Conservation (phyloP, 2,329 filamentous ascomycete species). For the Pestalotiopsis sp. region DNA sequence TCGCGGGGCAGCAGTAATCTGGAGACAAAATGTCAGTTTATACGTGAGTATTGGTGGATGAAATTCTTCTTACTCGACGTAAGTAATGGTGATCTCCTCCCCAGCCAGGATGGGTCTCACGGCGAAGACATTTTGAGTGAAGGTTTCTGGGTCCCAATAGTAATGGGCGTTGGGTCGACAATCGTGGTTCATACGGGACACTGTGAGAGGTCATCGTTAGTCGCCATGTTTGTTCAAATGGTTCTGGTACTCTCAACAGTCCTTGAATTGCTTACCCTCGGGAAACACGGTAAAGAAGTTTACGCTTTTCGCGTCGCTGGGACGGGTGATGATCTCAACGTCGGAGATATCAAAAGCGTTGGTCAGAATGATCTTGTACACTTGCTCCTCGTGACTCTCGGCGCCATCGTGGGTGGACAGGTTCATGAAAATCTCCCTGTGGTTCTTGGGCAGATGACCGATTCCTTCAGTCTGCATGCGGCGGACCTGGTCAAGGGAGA, state of each 20-base stretch:
- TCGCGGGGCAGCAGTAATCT: slow-evolving; percentile 35
- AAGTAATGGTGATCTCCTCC: slow-evolving; percentile 45
- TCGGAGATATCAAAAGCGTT: slow-evolving; percentile 30
- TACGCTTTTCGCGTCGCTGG: slow-evolving; percentile 23
- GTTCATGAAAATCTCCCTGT: slow-evolving; percentile 28
- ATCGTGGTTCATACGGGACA: slow-evolving; percentile 44
- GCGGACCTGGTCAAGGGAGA: slow-evolving; percentile 22
- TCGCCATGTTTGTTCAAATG: neutral
- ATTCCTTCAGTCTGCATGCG: slow-evolving; percentile 29
- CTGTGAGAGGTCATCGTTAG: slow-evolving; percentile 19
- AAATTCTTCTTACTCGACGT: slow-evolving; percentile 34
- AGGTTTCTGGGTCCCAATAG: slow-evolving; percentile 37
- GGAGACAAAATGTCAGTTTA: neutral
- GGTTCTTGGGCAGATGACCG: slow-evolving; percentile 24
- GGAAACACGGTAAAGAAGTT: slow-evolving; percentile 34
- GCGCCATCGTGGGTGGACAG: slow-evolving; percentile 28
- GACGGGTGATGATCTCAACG: slow-evolving; percentile 20
- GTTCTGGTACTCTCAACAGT: neutral
- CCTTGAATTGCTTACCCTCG: slow-evolving; percentile 27
- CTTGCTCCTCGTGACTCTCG: slow-evolving; percentile 20
- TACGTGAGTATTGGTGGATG: neutral
- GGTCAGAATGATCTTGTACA: slow-evolving; percentile 34
- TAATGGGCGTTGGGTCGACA: slow-evolving; percentile 44
- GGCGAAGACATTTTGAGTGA: slow-evolving; percentile 40
- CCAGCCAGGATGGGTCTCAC: slow-evolving; percentile 39